Evolutionary conservation across 1,139 yeast genomes (phyloP).

Genomic region (Hansenula lynferdii): DNA sequence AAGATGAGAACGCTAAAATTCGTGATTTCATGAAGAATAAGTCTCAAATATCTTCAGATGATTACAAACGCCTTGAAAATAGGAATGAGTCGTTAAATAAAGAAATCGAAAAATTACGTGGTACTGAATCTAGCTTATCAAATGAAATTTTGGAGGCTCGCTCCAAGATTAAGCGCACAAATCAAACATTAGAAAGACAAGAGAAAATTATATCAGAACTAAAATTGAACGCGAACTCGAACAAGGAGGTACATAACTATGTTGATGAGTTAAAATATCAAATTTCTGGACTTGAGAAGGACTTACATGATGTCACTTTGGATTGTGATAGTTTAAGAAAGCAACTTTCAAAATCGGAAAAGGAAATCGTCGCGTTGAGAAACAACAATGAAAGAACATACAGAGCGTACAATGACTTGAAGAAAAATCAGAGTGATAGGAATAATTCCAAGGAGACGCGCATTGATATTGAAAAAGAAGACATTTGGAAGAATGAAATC

Average conservation of each 20-base stretch:
- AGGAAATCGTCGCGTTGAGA: slow-evolving; percentile 17
- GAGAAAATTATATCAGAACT: slow-evolving; percentile 6
- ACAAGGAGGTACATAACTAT: slow-evolving; percentile 4
- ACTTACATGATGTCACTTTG: slow-evolving; percentile 14
- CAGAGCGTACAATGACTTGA: slow-evolving; percentile 14
- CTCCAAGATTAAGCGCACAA: slow-evolving; percentile 2
- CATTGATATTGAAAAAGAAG: slow-evolving; percentile 6
- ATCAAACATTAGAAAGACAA: slow-evolving; percentile 3
- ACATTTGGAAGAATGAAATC: slow-evolving; percentile 11
- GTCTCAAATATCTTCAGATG: slow-evolving; percentile 1
- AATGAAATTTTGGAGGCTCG: neutral
- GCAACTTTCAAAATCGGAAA: slow-evolving; percentile 16
- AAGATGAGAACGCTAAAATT: neutral
- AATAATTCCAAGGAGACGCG: neutral
- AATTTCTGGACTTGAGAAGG: slow-evolving; percentile 3
- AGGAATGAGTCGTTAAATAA: neutral
- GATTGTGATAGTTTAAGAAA: slow-evolving; percentile 17
- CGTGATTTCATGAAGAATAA: neutral
- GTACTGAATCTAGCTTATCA: neutral
- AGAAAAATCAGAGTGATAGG: slow-evolving; percentile 6
- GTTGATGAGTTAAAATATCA: neutral
- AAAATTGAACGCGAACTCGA: slow-evolving; percentile 5
- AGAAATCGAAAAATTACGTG: neutral
- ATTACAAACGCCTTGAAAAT: slow-evolving; percentile 6
- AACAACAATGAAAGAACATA: slow-evolving; percentile 18